phyloP scores from a whole-genome alignment of 768 basidiomycete genomes.

The Polyporus arcularius region DNA sequence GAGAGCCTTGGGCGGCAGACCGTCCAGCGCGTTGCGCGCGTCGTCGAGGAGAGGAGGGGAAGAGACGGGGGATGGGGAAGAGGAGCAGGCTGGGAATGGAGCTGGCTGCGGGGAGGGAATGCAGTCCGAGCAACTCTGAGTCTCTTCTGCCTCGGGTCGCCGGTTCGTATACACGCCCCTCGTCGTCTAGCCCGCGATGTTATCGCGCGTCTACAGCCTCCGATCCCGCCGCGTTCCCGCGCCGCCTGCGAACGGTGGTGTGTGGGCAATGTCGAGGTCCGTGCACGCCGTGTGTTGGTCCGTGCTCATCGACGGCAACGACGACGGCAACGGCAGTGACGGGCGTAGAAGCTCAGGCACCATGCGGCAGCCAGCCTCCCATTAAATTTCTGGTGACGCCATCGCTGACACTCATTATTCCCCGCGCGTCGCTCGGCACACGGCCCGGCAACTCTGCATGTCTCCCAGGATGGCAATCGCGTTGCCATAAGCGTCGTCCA shows the following conservation, averaged over 20 bases:
- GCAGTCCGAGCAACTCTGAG: neutral
- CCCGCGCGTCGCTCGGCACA: neutral
- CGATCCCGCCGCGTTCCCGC: neutral
- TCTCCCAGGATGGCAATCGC: neutral
- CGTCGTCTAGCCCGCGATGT: neutral
- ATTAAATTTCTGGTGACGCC: conserved; percentile 7
- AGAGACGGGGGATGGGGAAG: conserved; percentile 1
- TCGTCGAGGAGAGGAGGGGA: neutral
- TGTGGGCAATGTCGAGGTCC: no score
- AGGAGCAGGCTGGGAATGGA: conserved; percentile 3
- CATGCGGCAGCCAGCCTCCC: neutral
- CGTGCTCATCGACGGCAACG: neutral
- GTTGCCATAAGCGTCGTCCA: neutral
- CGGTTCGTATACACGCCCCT: conserved; percentile 4
- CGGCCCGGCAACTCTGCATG: conserved; percentile 2
- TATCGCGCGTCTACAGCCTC: neutral
- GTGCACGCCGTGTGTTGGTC: neutral
- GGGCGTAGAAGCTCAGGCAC: conserved; percentile 5
- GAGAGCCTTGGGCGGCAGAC: neutral
- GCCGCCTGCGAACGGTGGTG: neutral
- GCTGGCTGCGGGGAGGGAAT: neutral
- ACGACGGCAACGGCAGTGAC: neutral
- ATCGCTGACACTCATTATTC: conserved; percentile 5
- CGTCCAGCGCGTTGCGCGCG: neutral
- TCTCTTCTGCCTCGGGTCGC: neutral